Conservation (phyloP, 768 basidiomycete genomes). For the Ramaria sp. region DNA sequence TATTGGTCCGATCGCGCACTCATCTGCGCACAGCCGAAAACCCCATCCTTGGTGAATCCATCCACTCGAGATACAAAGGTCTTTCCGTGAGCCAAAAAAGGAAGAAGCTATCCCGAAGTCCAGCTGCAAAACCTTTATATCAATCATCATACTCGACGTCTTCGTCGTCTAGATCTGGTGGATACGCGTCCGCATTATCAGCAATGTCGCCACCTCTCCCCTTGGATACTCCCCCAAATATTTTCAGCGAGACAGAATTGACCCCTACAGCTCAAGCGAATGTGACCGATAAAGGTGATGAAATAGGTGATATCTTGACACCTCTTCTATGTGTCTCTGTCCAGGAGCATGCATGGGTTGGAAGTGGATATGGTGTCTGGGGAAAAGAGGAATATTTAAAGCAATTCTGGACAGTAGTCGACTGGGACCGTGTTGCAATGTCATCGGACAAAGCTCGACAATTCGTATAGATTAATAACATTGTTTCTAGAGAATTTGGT, state of each 20-base stretch:
- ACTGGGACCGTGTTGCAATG: conserved; percentile 55
- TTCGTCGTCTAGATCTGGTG: neutral
- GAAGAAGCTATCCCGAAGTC: no score
- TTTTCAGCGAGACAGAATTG: neutral
- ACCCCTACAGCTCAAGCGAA: neutral
- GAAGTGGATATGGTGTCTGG: conserved; percentile 80
- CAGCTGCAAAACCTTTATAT: no score
- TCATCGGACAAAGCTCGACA: neutral
- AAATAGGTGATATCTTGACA: conserved; percentile 44
- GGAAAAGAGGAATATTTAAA: conserved; percentile 80
- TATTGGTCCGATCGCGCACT: conserved; percentile 57
- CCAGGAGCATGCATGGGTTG: conserved; percentile 81
- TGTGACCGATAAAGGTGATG: conserved; percentile 7
- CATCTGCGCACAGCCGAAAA: conserved; percentile 13
- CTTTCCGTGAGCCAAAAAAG: neutral
- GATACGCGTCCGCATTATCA: neutral
- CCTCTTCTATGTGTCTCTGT: conserved; percentile 73
- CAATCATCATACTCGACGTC: neutral
- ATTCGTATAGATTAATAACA: no score
- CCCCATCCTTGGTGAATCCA: conserved; percentile 22
- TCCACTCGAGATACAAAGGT: neutral
- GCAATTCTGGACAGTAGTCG: conserved; percentile 72
- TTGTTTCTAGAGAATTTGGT: no score
- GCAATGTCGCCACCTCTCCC: neutral
- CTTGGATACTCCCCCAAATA: neutral